Percentiles rank a stretch among this genome's conserved stretches.
Evolutionary conservation across 176 grass and related monocot genomes (phyloP).

Genomic region (Oryza rufipogon): DNA sequence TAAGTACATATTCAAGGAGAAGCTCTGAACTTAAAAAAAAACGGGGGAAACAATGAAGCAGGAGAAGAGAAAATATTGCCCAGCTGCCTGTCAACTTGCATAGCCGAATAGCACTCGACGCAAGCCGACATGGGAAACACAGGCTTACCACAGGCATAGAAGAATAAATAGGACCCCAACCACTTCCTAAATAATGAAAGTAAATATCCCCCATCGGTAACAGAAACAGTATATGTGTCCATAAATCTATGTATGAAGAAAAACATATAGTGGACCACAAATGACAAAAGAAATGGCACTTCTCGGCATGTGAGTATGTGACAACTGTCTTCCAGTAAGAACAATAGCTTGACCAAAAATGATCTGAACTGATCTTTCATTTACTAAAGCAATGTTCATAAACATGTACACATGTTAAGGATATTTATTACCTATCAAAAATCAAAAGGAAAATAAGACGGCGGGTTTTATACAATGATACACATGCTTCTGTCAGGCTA

Average conservation of each 20-base stretch:
- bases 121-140: not conserved
- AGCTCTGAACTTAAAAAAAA: not conserved
- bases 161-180: not conserved
- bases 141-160: not conserved
- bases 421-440: slow-evolving; percentile 8
- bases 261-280: not conserved
- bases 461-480: not conserved
- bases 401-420: not conserved
- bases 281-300: not conserved
- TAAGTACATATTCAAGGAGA: not conserved
- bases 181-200: too few relatives aligned
- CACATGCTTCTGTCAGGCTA: slow-evolving; percentile 9
- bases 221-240: not conserved
- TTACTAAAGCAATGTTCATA: not conserved
- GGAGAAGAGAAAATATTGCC: slow-evolving; percentile 18
- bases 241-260: not conserved
- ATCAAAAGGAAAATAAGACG: not conserved
- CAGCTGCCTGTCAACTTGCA: not conserved
- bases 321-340: not conserved
- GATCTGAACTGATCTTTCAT: slow-evolving; percentile 5
- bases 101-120: not conserved
- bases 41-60: not conserved
- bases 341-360: not conserved
- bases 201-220: not conserved
- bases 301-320: not conserved